phyloP scores from a whole-genome alignment of 495 filamentous ascomycete species.

The Choiromyces venosus region DNA sequence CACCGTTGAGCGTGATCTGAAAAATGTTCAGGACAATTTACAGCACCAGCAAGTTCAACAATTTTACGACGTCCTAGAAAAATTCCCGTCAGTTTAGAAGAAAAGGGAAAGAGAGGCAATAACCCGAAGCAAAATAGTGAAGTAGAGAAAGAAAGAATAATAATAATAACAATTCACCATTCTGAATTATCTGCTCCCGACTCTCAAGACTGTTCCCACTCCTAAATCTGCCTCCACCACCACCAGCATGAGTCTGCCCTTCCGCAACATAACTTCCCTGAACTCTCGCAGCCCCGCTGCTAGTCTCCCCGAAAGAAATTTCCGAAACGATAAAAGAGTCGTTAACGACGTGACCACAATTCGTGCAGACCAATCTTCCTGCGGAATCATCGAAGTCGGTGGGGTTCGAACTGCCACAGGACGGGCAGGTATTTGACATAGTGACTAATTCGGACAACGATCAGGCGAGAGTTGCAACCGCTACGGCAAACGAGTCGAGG shows the following conservation, averaged over 20 bases:
- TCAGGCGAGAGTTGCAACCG: neutral
- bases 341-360: slow-evolving; percentile 74
- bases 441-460: neutral
- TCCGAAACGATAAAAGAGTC: slow-evolving; percentile 86
- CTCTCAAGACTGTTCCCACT: slow-evolving; percentile 56
- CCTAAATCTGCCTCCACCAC: slow-evolving; percentile 54
- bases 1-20: slow-evolving; percentile 39
- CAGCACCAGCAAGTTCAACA: slow-evolving; percentile 48
- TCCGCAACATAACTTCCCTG: slow-evolving; percentile 83
- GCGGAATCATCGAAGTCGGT: slow-evolving; percentile 41
- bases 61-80: slow-evolving; percentile 51
- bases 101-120: neutral
- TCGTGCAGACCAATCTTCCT: slow-evolving; percentile 57
- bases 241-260: slow-evolving; percentile 64
- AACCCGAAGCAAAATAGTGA: neutral
- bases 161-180: slow-evolving; percentile 46
- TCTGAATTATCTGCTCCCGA: slow-evolving; percentile 65
- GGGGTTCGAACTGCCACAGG: slow-evolving; percentile 42
- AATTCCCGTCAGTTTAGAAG: slow-evolving; percentile 7
- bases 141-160: slow-evolving; percentile 9
- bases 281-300: slow-evolving; percentile 78
- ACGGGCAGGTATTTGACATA: slow-evolving; percentile 27
- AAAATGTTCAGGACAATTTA: slow-evolving; percentile 43
- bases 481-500: neutral
- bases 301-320: slow-evolving; percentile 77